A percentile compares a stretch with the other conserved stretches of the same genome.
phyloP scores from a whole-genome alignment of 257 asterid species.

The Apocynum venetum region DNA sequence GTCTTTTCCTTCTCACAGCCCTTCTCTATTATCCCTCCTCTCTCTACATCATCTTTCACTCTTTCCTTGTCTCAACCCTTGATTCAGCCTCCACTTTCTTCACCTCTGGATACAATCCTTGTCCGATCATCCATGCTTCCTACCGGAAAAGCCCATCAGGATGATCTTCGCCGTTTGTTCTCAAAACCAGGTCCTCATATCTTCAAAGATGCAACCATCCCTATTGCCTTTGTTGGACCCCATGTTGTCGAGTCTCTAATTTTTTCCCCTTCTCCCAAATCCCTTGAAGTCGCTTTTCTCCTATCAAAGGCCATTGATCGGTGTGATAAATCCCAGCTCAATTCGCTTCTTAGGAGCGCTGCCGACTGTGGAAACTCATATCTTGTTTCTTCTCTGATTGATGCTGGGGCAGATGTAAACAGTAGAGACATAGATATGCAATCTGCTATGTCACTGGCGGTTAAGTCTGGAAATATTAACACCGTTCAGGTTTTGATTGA shows the following conservation, averaged over 20 bases:
- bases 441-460: constrained; percentile 42
- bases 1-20: constrained; percentile 43
- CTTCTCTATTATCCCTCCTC: constrained; percentile 58
- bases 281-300: constrained; percentile 30
- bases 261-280: constrained; percentile 27
- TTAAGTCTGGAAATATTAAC: constrained; percentile 42
- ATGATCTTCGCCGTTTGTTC: constrained; percentile 57
- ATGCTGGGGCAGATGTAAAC: constrained; percentile 64
- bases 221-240: constrained; percentile 50
- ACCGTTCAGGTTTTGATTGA: constrained; percentile 43
- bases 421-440: constrained; percentile 17
- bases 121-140: constrained; percentile 75
- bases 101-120: constrained; percentile 39
- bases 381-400: constrained; percentile 41
- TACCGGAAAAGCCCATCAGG: constrained; percentile 62
- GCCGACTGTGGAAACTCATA: constrained; percentile 35
- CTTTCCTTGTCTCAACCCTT: constrained; percentile 29
- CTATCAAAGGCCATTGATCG: constrained; percentile 45
- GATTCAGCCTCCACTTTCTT: constrained; percentile 49
- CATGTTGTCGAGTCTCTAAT: constrained; percentile 52
- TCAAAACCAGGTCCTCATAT: constrained; percentile 60
- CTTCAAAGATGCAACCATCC: constrained; percentile 61
- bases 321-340: constrained; percentile 45
- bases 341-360: constrained; percentile 41
- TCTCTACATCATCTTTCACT: constrained; percentile 45